Evolutionary conservation across 129 eudicot genomes (phyloP).

Genomic region (Ambrosia artemisiifolia): DNA sequence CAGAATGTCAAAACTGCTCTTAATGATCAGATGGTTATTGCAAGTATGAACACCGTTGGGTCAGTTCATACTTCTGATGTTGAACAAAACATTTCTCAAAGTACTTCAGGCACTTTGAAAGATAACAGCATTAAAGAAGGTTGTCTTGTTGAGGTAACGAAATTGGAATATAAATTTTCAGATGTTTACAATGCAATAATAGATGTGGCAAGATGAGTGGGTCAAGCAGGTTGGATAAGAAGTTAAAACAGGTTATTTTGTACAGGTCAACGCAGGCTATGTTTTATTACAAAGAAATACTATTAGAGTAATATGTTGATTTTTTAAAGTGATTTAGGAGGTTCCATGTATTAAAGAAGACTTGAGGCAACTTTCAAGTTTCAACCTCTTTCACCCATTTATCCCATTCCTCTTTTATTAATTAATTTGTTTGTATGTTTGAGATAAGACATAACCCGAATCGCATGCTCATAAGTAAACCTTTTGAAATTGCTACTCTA

Average conservation of each 20-base stretch:
- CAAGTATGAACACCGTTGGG: slow-evolving; percentile 23
- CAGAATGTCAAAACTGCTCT: slow-evolving; percentile 23
- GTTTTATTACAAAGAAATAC: neutral
- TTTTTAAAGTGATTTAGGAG: neutral
- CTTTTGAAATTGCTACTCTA: too few relatives aligned
- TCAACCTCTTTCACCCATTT: neutral
- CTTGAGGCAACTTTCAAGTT: neutral
- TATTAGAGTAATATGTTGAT: neutral
- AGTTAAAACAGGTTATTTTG: neutral
- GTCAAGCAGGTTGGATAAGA: neutral
- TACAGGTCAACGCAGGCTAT: neutral
- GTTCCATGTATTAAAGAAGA: neutral
- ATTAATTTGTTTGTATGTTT: neutral
- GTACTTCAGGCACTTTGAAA: slow-evolving; percentile 20
- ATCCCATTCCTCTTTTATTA: neutral
- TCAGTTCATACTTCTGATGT: slow-evolving; percentile 22
- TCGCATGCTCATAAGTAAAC: neutral
- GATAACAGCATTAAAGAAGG: slow-evolving; percentile 53
- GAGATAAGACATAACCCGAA: neutral
- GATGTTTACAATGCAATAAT: neutral
- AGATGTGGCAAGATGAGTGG: neutral
- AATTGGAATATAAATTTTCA: neutral
- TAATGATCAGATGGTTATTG: slow-evolving; percentile 21
- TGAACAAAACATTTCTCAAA: slow-evolving; percentile 21
- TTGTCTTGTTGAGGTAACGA: slow-evolving; percentile 75